Base-by-base conservation (phyloP, 2,329 filamentous ascomycete genomes). In the Sporothrix pseudoabietina region DNA sequence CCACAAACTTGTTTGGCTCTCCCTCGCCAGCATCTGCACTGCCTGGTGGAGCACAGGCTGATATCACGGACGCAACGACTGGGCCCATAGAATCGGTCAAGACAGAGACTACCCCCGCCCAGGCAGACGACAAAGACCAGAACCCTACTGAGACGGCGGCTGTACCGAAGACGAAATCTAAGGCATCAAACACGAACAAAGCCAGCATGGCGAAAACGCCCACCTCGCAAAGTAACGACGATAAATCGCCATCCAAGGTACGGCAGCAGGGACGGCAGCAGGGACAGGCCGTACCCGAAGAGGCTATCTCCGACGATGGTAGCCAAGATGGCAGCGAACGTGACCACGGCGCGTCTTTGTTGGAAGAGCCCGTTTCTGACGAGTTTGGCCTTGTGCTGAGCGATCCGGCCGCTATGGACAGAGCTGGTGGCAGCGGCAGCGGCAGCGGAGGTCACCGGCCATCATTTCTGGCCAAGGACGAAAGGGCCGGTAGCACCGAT, bases 311-410 rank as follows among this genome's bases (percentile, higher is more conserved):
- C 5, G 86, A 87, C 35, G 83, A 84, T 49, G 83, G 79, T 63
- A 84, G 82, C 57, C 83, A 80, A 35, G 84, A 83, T 55, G 83
- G 82, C 72, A 82, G 80, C 47, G 83, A 83, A 0, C 84, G 83
- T 8, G 72, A 65, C 72, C 76, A 30, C 52, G 81, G 81, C 19
- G 81, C 81, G 54, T 85, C 85, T 75, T 83, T 84, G 2, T 78
- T 88, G 66, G 87, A 88, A 63, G 88, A 89, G 72, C 81, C 84
- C 32, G 81, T 85, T 72, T 83, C 84, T 4, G 88, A 91, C 78
- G 89, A 90, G 70, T 90, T 90, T 76, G 88, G 86, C 10, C 80
- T 89, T 49, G 82, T 83, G 22, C 82, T 81, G 49, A 81, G 82
- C 63, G 82, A 81, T 22, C 82, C 83, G 39, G 87, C 89, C 77